Conservation (phyloP, 2,329 filamentous ascomycete species). For the Claviceps pusilla region DNA sequence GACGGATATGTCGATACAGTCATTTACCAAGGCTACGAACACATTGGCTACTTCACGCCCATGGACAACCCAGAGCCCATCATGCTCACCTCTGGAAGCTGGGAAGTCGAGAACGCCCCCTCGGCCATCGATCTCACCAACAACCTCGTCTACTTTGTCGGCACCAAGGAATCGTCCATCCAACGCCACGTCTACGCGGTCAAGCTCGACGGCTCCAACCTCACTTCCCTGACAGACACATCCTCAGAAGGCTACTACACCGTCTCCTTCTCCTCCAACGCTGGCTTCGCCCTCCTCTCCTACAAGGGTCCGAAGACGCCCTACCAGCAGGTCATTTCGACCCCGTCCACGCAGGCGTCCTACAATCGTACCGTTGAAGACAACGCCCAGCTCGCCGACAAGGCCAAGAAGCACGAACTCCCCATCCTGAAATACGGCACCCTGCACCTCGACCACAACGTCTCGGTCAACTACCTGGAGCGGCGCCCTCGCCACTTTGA, state of each 20-base stretch:
- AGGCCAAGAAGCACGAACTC: constrained; percentile 62
- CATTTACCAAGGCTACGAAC: constrained; percentile 74
- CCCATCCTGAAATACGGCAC: constrained; percentile 72
- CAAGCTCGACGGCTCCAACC: constrained; percentile 60
- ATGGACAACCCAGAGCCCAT: constrained; percentile 68
- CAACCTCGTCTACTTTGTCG: constrained; percentile 82
- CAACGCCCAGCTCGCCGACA: constrained; percentile 54
- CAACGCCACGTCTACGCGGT: constrained; percentile 89
- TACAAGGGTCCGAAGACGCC: constrained; percentile 77
- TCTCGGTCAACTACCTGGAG: constrained; percentile 59
- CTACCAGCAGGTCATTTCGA: constrained; percentile 81
- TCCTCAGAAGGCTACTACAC: constrained; percentile 62
- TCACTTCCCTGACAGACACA: constrained; percentile 60
- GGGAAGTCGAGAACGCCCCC: constrained; percentile 81
- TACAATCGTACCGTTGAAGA: constrained; percentile 64
- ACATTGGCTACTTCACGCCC: constrained; percentile 85
- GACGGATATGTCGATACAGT: constrained; percentile 91
- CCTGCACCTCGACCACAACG: constrained; percentile 63
- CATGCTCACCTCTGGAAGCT: constrained; percentile 74
- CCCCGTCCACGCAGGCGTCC: constrained; percentile 48
- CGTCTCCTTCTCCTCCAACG: constrained; percentile 69
- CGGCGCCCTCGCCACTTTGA: constrained; percentile 82
- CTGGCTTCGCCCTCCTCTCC: constrained; percentile 69
- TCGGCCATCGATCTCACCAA: constrained; percentile 70
- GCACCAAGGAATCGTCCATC: constrained; percentile 73